Percentiles rank a stretch among this genome's conserved stretches.
These are phyloP conservation scores for Pisolithus microcarpus DNA, from an alignment of 768 basidiomycete genomes.

Conservation along the genomic window DNA sequence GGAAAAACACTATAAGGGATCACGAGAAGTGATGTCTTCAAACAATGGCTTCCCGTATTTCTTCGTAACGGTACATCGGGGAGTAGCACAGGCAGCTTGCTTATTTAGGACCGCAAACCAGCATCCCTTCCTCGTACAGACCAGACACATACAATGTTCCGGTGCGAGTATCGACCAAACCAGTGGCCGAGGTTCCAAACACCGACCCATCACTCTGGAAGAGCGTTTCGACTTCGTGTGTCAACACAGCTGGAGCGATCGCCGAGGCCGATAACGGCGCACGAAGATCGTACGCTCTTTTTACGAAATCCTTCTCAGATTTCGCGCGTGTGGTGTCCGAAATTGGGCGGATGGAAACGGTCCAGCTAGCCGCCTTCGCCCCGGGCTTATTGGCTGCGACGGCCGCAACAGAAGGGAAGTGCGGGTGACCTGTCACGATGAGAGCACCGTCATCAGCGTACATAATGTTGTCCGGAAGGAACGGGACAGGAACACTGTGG, in stretches of 20 bases:
- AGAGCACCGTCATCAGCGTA: slow-evolving; percentile 43
- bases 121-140: slow-evolving; percentile 49
- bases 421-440: slow-evolving; percentile 58
- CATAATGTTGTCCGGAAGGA: slow-evolving; percentile 55
- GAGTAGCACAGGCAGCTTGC: too few species aligned
- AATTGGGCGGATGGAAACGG: slow-evolving; percentile 35
- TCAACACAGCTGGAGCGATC: slow-evolving; percentile 31
- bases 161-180: slow-evolving; percentile 41
- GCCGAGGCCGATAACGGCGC: slow-evolving; percentile 44
- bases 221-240: slow-evolving; percentile 47
- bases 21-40: too few species aligned
- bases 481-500: slow-evolving; percentile 44
- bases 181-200: slow-evolving; percentile 49
- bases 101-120: slow-evolving; percentile 38
- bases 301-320: neutral
- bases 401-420: slow-evolving; percentile 45
- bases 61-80: too few species aligned
- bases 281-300: slow-evolving; percentile 31
- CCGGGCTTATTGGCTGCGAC: slow-evolving; percentile 40
- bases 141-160: slow-evolving; percentile 50
- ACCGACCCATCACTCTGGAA: slow-evolving; percentile 68
- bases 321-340: neutral
- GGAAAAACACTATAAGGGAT: too few species aligned
- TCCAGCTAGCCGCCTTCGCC: slow-evolving; percentile 50
- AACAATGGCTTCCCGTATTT: too few species aligned